These are phyloP conservation scores for Teratosphaeria nubilosa DNA, from an alignment of 2,329 filamentous ascomycete genomes.

Conservation along the genomic window DNA sequence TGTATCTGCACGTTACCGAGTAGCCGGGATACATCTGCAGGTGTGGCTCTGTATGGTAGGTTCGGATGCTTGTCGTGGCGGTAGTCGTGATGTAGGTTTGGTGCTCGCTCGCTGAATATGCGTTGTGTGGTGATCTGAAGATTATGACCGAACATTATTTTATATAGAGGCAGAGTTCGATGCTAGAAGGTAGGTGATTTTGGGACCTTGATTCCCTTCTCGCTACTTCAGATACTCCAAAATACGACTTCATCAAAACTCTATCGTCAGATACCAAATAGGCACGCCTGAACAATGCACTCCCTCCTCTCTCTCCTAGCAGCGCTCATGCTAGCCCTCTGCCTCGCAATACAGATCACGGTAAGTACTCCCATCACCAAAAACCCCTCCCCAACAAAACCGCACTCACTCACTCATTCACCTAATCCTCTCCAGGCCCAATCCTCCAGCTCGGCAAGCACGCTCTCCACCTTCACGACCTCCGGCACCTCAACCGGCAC, in stretches of 20 bases:
- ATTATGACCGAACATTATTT: not conserved
- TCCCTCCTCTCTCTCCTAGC: constrained; percentile 1
- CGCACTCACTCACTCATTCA: not conserved
- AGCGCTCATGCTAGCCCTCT: constrained; percentile 3
- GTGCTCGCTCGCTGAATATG: not conserved
- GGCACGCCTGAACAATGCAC: not conserved
- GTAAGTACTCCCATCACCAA: not conserved
- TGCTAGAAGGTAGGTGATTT: not conserved
- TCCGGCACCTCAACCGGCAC: not conserved
- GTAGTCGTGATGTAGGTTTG: not conserved
- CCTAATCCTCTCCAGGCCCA: not conserved
- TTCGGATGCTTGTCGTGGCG: not conserved
- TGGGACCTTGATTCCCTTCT: not conserved
- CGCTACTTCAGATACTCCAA: not conserved
- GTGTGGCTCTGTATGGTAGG: not conserved
- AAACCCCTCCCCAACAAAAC: not conserved
- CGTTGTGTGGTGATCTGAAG: not conserved
- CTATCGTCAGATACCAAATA: not conserved
- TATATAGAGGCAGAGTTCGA: not conserved
- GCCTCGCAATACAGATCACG: not conserved
- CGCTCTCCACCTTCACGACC: constrained; percentile 5
- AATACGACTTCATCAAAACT: not conserved
- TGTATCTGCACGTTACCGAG: not conserved
- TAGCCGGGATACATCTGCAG: not conserved
- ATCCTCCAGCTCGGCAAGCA: constrained; percentile 1